A percentile compares a stretch with the other conserved stretches of the same genome.
These are phyloP conservation scores for Curvularia sp. DNA, from an alignment of 2,329 filamentous ascomycete species.

Conservation along the genomic window DNA sequence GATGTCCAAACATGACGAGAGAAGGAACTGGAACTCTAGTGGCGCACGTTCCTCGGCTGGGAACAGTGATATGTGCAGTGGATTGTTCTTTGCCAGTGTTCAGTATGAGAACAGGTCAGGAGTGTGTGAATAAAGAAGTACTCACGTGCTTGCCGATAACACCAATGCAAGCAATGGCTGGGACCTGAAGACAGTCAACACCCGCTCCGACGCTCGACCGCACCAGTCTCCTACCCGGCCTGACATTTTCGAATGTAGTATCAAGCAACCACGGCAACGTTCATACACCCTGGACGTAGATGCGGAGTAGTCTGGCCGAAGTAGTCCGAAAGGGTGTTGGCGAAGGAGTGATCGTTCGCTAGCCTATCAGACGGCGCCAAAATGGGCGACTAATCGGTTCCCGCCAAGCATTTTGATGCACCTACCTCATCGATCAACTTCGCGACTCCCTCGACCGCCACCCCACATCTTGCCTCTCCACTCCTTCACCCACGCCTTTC, in stretches of 20 bases:
- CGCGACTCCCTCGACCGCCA: constrained; percentile 41
- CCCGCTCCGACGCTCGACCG: neutral
- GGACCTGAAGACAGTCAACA: constrained; percentile 49
- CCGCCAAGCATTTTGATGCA: constrained; percentile 36
- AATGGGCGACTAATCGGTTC: constrained; percentile 42
- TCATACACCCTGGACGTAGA: constrained; percentile 15
- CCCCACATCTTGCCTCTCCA: constrained; percentile 47
- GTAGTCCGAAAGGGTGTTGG: constrained; percentile 37
- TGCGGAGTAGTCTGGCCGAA: constrained; percentile 27
- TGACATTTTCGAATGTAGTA: constrained; percentile 14
- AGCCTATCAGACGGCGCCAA: constrained; percentile 44
- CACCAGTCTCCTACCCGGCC: constrained; percentile 12
- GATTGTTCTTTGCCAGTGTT: constrained; percentile 77
- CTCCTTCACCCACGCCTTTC: constrained; percentile 45
- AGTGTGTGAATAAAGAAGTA: constrained; percentile 10
- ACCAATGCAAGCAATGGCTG: constrained; percentile 90
- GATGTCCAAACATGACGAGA: constrained; percentile 90
- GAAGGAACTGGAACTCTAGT: constrained; percentile 90
- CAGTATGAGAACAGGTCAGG: constrained; percentile 8
- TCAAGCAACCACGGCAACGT: constrained; percentile 1
- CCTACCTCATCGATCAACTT: constrained; percentile 43
- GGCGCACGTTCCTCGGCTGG: constrained; percentile 74
- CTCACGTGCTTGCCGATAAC: constrained; percentile 90
- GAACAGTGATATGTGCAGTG: constrained; percentile 91
- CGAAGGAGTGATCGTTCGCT: constrained; percentile 20